A percentile compares a stretch with the other conserved stretches of the same genome.
phyloP scores from a whole-genome alignment of 2,329 filamentous ascomycete species.

The Aspergillus sergii region DNA sequence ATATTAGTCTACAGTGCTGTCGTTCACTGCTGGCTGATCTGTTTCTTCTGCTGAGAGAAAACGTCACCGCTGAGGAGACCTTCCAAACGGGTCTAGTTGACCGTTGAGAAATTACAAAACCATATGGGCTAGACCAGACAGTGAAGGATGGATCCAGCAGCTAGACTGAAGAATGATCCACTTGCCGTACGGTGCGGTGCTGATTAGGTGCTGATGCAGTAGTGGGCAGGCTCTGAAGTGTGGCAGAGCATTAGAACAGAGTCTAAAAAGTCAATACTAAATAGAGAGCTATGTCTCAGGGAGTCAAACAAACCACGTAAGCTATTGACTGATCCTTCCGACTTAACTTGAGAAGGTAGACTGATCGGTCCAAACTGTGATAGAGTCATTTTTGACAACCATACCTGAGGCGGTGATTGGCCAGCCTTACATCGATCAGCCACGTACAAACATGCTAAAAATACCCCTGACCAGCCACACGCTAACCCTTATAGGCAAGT shows the following conservation, averaged over 20 bases:
- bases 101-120: slow-evolving; percentile 29
- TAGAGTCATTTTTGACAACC: not conserved
- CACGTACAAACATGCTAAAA: slow-evolving; percentile 22
- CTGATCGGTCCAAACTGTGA: not conserved
- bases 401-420: slow-evolving; percentile 1
- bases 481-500: slow-evolving; percentile 19
- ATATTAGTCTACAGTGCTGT: not conserved
- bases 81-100: slow-evolving; percentile 42
- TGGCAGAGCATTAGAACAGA: slow-evolving; percentile 20
- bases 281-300: not conserved
- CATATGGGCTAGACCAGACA: slow-evolving; percentile 29
- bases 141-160: slow-evolving; percentile 34
- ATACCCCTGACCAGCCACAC: slow-evolving; percentile 22
- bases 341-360: not conserved
- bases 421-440: slow-evolving; percentile 5
- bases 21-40: slow-evolving; percentile 36
- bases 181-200: slow-evolving; percentile 30
- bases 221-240: slow-evolving; percentile 30
- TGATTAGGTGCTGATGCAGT: slow-evolving; percentile 33
- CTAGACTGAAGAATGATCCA: slow-evolving; percentile 33
- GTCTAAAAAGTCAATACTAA: not conserved
- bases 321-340: not conserved
- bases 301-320: not conserved
- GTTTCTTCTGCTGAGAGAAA: slow-evolving; percentile 40
- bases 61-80: slow-evolving; percentile 33